Percentiles rank a stretch among this genome's conserved stretches.
Evolutionary conservation across 306 rosid species (phyloP).

Genomic region (Cucumis sativus): Cucumber_9930_V3 NC_026656.2:4968501-4969000

Average conservation of each 20-base stretch:
- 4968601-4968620: neutral
- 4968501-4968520: too few relatives aligned
- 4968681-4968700: neutral
- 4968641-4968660: neutral
- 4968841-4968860: neutral
- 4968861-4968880: neutral
- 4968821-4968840: neutral
- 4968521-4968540: too few relatives aligned
- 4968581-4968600: neutral
- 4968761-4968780: neutral
- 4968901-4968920: neutral
- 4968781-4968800: neutral
- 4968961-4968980: too few relatives aligned
- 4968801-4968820: too few relatives aligned
- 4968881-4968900: neutral
- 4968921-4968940: neutral
- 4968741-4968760: neutral
- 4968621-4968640: neutral
- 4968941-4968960: neutral
- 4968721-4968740: conserved; percentile 4
- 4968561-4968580: too few relatives aligned
- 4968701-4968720: neutral
- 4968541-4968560: too few relatives aligned
- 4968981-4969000: too few relatives aligned
- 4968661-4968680: neutral